Evolutionary conservation across 768 basidiomycete genomes (phyloP).

Genomic region (Rhodosporidiobolus sp.): DNA sequence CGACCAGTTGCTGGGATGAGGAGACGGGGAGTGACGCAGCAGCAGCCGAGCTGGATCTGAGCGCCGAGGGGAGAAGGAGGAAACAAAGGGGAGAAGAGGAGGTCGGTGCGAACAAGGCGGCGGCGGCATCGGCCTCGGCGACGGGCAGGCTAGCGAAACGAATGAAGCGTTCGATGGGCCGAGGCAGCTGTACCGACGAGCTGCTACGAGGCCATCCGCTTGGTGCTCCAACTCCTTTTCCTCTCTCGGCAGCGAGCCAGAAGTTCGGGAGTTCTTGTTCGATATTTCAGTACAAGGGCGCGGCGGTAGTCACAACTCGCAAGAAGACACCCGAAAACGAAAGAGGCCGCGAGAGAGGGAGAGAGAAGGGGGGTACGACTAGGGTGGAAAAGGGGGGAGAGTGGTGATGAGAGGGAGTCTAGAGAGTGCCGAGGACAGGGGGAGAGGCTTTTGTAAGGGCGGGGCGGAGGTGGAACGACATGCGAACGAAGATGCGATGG

Average conservation of each 20-base stretch:
- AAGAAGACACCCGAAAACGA: not conserved
- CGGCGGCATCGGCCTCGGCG: too few species aligned
- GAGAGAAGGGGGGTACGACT: not conserved
- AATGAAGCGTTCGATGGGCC: too few species aligned
- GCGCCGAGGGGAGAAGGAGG: too few species aligned
- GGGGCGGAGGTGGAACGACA: conserved; percentile 6
- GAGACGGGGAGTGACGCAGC: too few species aligned
- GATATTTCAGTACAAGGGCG: conserved; percentile 19
- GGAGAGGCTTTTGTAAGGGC: conserved; percentile 1
- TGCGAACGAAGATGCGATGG: conserved; percentile 4
- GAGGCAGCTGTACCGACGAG: too few species aligned
- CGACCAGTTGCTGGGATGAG: too few species aligned
- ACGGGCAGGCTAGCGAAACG: too few species aligned
- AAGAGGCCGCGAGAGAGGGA: not conserved
- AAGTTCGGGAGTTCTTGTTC: not conserved
- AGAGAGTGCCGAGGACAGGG: not conserved
- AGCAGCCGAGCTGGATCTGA: too few species aligned
- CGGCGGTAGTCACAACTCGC: not conserved
- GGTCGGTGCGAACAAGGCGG: too few species aligned
- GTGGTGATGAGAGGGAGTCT: not conserved
- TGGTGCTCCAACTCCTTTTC: not conserved
- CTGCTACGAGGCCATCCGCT: too few species aligned
- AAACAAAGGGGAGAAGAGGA: too few species aligned
- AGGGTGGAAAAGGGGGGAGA: not conserved
- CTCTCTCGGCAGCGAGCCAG: not conserved